phyloP scores from a whole-genome alignment of 2,329 filamentous ascomycete species.

The Colletotrichum lini region DNA sequence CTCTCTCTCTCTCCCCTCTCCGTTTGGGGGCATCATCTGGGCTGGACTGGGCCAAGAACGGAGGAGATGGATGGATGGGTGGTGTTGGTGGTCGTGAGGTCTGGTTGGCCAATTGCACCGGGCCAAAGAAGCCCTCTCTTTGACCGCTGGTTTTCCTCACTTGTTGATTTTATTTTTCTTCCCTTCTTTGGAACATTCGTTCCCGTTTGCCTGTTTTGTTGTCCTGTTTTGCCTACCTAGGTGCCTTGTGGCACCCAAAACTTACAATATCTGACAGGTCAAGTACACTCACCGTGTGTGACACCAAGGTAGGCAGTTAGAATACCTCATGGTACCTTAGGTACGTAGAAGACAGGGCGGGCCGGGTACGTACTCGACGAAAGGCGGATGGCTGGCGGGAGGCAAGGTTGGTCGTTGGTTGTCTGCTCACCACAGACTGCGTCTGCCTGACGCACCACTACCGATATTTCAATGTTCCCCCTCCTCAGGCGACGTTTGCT shows the following conservation, averaged over 20 bases:
- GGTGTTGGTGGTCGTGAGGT: too few species aligned
- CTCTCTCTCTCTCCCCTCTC: neutral
- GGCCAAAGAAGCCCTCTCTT: neutral
- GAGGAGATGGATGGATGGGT: neutral
- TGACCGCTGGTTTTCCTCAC: constrained; percentile 12
- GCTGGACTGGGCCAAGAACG: neutral
- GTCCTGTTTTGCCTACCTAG: neutral
- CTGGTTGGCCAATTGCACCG: constrained; percentile 6
- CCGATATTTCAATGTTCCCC: constrained; percentile 6
- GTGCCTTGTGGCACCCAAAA: neutral
- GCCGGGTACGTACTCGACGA: neutral
- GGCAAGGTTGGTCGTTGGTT: too few species aligned
- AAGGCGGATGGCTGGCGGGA: constrained; percentile 23
- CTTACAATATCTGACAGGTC: neutral
- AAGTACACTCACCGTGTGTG: neutral
- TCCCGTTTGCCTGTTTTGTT: too few species aligned
- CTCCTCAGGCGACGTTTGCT: neutral
- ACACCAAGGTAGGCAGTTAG: too few species aligned
- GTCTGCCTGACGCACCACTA: too few species aligned
- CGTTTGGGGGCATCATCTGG: neutral
- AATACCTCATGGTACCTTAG: too few species aligned
- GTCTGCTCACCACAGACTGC: too few species aligned
- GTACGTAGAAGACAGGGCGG: too few species aligned
- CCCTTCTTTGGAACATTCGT: too few species aligned
- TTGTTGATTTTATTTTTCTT: neutral